Conservation (phyloP, 441 rosid species). For the Omphalea diandra region DNA sequence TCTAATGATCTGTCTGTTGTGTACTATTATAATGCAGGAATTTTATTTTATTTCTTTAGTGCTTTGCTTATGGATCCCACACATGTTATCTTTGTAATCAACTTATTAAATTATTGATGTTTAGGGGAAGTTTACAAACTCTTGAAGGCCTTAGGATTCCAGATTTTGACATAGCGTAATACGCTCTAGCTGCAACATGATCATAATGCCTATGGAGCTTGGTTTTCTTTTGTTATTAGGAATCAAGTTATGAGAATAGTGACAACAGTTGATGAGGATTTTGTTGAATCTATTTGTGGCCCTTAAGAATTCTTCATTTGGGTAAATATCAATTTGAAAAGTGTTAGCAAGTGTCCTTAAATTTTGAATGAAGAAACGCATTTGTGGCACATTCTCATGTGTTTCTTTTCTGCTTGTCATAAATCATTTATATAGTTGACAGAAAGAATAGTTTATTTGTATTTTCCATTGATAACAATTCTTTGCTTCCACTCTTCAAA, state of each 20-base stretch:
- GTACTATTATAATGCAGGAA: slow-evolving; percentile 19
- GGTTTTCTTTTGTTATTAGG: background rate
- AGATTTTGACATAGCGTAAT: background rate
- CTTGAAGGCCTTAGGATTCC: slow-evolving; percentile 13
- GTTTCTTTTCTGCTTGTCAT: background rate
- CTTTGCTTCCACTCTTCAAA: background rate
- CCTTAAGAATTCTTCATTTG: background rate
- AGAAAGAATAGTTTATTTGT: no score
- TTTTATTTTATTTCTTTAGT: background rate
- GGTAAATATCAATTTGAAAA: no score
- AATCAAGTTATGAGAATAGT: background rate
- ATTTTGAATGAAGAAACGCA: background rate
- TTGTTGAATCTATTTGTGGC: background rate
- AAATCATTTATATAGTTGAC: no score
- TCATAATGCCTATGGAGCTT: background rate
- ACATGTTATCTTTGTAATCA: background rate
- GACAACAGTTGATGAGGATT: background rate
- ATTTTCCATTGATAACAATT: background rate
- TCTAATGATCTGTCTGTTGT: slow-evolving; percentile 11
- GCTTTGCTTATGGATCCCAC: background rate
- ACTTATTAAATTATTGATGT: background rate
- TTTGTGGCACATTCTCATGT: no score
- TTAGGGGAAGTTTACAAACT: background rate
- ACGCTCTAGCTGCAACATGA: background rate
- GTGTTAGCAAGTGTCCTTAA: background rate